phyloP scores from a whole-genome alignment of 306 rosid genomes.

The Elaeagnus macrophylla region DNA sequence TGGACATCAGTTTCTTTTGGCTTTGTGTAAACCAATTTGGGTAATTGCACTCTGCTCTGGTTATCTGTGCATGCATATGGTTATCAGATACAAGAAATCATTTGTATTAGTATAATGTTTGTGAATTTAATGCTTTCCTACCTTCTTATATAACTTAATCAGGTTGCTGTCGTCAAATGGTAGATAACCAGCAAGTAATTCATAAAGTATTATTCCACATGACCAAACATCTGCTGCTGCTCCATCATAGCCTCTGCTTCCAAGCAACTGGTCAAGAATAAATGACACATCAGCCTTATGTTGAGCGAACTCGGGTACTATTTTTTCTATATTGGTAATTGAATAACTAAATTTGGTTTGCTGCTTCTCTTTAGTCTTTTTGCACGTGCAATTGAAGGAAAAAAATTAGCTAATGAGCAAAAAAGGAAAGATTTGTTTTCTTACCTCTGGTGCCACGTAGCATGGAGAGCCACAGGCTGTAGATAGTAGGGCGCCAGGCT shows the following conservation, averaged over 20 bases:
- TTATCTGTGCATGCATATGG: slow-evolving; percentile 36
- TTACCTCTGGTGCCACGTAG: slow-evolving; percentile 87
- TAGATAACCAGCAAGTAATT: slow-evolving; percentile 58
- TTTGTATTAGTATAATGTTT: too few relatives aligned
- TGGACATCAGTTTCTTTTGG: slow-evolving; percentile 51
- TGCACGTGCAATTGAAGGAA: background rate
- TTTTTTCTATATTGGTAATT: background rate
- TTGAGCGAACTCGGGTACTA: background rate
- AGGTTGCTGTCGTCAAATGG: slow-evolving; percentile 66
- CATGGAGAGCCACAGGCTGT: slow-evolving; percentile 80
- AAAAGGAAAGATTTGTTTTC: background rate
- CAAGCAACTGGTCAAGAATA: slow-evolving; percentile 36
- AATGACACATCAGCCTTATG: background rate
- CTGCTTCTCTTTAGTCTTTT: background rate
- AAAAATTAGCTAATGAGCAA: slow-evolving; percentile 3
- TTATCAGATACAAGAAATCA: slow-evolving; percentile 17
- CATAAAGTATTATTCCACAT: slow-evolving; percentile 75
- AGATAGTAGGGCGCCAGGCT: slow-evolving; percentile 49
- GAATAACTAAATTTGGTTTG: background rate
- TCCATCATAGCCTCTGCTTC: slow-evolving; percentile 53
- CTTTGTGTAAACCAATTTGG: slow-evolving; percentile 59
- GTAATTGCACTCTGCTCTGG: slow-evolving; percentile 46
- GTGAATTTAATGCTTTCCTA: too few relatives aligned
- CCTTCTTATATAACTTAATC: slow-evolving; percentile 51
- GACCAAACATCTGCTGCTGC: slow-evolving; percentile 89